Conservation (phyloP, 2,329 filamentous ascomycete genomes). For the Claviceps monticola region DNA sequence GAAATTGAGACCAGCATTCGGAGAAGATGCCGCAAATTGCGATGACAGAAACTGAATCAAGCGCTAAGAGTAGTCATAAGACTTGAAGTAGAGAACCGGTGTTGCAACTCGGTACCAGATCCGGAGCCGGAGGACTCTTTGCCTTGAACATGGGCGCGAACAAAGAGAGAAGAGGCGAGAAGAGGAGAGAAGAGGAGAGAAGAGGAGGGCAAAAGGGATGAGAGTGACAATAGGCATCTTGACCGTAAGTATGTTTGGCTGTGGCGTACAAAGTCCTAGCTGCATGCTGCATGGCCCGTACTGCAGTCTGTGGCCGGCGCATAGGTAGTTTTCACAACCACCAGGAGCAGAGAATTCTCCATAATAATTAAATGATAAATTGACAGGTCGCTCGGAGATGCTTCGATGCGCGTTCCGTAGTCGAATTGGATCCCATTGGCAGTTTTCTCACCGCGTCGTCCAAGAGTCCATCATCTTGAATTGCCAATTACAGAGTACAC, state of each 20-base stretch:
- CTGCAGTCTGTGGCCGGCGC: background rate
- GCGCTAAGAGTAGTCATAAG: background rate
- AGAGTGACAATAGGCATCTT: constrained; percentile 1
- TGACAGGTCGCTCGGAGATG: background rate
- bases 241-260: background rate
- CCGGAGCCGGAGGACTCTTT: too few relatives aligned
- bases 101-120: background rate
- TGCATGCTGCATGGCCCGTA: constrained; percentile 2
- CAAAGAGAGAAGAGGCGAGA: background rate
- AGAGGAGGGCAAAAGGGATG: background rate
- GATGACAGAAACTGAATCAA: background rate
- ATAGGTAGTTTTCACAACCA: background rate
- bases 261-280: constrained; percentile 1
- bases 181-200: background rate
- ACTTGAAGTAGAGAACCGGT: background rate
- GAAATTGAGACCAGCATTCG: background rate
- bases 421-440: background rate
- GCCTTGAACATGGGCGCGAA: too few relatives aligned
- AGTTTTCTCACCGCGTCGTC: background rate
- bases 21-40: background rate
- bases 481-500: background rate
- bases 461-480: too few relatives aligned
- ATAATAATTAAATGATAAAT: background rate
- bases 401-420: background rate
- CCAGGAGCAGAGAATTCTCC: background rate